Percentiles rank a stretch among this genome's conserved stretches.
Evolutionary conservation across 163 green algal species (phyloP).

Genomic region (Scenedesmus sp.): DNA sequence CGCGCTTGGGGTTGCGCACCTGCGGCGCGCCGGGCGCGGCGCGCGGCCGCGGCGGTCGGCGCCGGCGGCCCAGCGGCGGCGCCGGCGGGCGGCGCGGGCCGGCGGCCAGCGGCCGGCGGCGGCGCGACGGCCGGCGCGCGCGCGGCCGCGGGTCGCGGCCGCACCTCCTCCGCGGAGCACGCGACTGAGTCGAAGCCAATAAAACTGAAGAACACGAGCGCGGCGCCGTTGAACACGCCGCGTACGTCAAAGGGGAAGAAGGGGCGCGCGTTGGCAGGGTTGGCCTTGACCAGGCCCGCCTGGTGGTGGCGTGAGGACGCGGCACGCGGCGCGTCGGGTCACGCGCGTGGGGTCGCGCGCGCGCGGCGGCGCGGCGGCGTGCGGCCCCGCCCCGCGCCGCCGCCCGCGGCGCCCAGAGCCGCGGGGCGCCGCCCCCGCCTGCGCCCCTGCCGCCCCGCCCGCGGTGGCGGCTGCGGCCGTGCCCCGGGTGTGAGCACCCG

Average conservation of each 20-base stretch:
- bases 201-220: constrained; percentile 81
- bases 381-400: too few relatives aligned
- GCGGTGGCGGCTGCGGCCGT: too few relatives aligned
- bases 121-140: neutral
- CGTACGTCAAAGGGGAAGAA: constrained; percentile 31
- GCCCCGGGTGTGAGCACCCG: neutral
- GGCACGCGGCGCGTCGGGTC: neutral
- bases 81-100: too few relatives aligned
- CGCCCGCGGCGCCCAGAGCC: too few relatives aligned
- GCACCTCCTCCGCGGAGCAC: constrained; percentile 78
- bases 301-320: neutral
- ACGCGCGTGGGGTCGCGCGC: too few relatives aligned
- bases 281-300: constrained; percentile 7
- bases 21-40: too few relatives aligned
- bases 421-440: too few relatives aligned
- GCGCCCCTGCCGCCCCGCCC: too few relatives aligned
- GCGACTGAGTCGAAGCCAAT: constrained; percentile 87
- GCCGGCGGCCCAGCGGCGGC: neutral
- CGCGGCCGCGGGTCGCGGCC: neutral
- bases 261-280: constrained; percentile 2
- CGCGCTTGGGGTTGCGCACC: constrained; percentile 23
- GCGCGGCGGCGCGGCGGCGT: too few relatives aligned
- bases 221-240: constrained; percentile 64
- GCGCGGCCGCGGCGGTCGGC: too few relatives aligned
- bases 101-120: too few relatives aligned